Percentiles rank a stretch among this genome's conserved stretches.
Evolutionary conservation across 306 rosid genomes (phyloP).

Genomic region (Inga leiocalycina): DNA sequence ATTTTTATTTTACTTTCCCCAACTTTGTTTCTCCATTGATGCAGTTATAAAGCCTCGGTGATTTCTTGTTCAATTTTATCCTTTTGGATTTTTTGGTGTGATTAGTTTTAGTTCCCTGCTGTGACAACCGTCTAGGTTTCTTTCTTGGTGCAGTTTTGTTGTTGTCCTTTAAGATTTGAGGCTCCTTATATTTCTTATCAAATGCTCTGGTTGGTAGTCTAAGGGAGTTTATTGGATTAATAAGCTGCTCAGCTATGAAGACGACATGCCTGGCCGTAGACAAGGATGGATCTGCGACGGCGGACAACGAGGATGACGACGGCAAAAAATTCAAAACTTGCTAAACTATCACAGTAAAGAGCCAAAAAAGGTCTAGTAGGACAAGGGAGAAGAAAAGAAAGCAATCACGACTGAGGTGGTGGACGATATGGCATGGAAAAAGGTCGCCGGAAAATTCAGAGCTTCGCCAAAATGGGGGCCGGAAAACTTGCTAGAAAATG

Average conservation of each 20-base stretch:
- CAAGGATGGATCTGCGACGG: background rate
- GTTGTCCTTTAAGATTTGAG: background rate
- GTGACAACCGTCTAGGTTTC: background rate
- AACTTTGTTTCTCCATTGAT: background rate
- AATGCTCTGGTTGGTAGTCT: conserved; percentile 10
- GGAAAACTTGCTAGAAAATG: no score
- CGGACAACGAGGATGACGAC: no score
- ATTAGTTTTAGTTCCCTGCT: background rate
- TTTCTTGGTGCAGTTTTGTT: background rate
- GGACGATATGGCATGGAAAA: no score
- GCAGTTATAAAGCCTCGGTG: background rate
- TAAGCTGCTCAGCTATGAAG: background rate
- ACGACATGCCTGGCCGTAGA: background rate
- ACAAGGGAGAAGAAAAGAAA: no score
- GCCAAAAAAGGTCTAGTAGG: no score
- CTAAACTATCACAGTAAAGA: no score
- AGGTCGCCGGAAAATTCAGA: no score
- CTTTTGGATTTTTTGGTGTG: background rate
- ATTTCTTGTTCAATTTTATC: background rate
- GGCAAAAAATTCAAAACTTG: no score
- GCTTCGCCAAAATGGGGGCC: no score
- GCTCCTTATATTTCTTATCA: background rate
- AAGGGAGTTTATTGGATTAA: conserved; percentile 11
- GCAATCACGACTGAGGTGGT: no score
- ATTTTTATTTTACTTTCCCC: background rate